phyloP scores from a whole-genome alignment of 768 basidiomycete species.

The Erythrobasidium yunnanense region DNA sequence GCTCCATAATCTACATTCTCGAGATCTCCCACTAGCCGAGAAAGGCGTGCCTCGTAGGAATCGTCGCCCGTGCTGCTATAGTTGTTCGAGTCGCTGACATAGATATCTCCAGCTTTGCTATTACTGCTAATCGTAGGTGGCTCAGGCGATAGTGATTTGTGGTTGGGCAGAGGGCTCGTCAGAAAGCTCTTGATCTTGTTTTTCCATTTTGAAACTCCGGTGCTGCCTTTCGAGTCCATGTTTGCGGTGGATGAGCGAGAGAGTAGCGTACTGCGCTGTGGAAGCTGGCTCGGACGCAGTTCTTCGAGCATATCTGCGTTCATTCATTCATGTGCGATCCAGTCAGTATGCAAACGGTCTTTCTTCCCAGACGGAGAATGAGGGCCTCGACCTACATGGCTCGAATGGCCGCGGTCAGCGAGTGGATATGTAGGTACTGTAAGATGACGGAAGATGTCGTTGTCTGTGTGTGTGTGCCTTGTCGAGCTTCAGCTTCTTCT shows the following conservation, averaged over 20 bases:
- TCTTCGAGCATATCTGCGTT: background rate
- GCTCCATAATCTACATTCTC: constrained; percentile 23
- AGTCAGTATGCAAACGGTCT: too few relatives aligned
- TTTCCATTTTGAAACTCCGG: constrained; percentile 18
- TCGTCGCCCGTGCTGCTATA: background rate
- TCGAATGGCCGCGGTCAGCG: too few relatives aligned
- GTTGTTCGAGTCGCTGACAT: background rate
- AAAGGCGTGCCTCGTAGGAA: constrained; percentile 25
- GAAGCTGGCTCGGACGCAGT: background rate
- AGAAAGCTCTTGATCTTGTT: constrained; percentile 25
- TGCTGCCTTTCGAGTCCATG: background rate
- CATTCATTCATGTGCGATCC: too few relatives aligned
- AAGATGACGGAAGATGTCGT: too few relatives aligned
- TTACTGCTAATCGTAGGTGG: background rate
- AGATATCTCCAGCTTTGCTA: constrained; percentile 14
- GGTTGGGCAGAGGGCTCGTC: background rate
- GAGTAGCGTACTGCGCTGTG: background rate
- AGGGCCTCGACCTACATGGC: too few relatives aligned
- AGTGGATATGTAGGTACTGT: too few relatives aligned
- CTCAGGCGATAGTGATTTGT: background rate
- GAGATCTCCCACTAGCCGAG: constrained; percentile 21
- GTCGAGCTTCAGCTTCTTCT: too few relatives aligned
- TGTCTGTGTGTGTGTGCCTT: too few relatives aligned
- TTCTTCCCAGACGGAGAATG: too few relatives aligned
- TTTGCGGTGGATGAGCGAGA: background rate